phyloP scores from a whole-genome alignment of 2,329 filamentous ascomycete species.

The Parastagonospora nodorum region DNA sequence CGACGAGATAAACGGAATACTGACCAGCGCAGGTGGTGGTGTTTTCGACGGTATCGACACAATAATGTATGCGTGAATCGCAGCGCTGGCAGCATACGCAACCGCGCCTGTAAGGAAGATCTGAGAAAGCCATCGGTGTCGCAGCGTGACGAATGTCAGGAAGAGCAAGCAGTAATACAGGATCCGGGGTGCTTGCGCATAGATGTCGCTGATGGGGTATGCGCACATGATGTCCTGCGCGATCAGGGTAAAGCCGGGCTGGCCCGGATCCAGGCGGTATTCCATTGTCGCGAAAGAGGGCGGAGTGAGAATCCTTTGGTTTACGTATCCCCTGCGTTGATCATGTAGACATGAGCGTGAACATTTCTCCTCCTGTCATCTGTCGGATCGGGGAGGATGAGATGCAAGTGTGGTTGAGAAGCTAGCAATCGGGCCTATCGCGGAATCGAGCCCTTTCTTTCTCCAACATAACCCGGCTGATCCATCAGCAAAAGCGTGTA shows the following conservation, averaged over 20 bases:
- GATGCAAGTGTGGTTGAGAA: too few relatives aligned
- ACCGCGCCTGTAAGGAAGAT: slow-evolving; percentile 7
- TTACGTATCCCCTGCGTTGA: too few relatives aligned
- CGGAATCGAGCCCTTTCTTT: too few relatives aligned
- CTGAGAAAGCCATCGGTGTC: slow-evolving; percentile 7
- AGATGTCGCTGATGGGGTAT: slow-evolving; percentile 13
- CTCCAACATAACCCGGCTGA: too few relatives aligned
- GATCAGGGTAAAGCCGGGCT: slow-evolving; percentile 3
- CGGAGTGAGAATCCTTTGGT: too few relatives aligned
- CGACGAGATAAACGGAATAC: slow-evolving; percentile 1
- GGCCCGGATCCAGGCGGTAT: neutral
- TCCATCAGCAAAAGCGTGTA: too few relatives aligned
- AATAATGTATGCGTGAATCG: slow-evolving; percentile 14
- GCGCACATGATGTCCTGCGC: slow-evolving; percentile 10
- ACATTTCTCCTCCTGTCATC: too few relatives aligned
- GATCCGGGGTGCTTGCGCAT: slow-evolving; percentile 7
- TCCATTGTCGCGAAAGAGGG: too few relatives aligned
- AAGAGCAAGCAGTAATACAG: slow-evolving; percentile 8
- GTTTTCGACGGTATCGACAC: neutral
- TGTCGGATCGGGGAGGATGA: too few relatives aligned
- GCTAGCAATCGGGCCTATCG: too few relatives aligned
- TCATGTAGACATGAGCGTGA: too few relatives aligned
- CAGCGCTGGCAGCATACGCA: slow-evolving; percentile 14
- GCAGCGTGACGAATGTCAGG: slow-evolving; percentile 7
- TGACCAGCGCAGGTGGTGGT: neutral